Conservation (phyloP, 1,284 basidiomycete species). For the Cutaneotrichosporon sp. region DNA sequence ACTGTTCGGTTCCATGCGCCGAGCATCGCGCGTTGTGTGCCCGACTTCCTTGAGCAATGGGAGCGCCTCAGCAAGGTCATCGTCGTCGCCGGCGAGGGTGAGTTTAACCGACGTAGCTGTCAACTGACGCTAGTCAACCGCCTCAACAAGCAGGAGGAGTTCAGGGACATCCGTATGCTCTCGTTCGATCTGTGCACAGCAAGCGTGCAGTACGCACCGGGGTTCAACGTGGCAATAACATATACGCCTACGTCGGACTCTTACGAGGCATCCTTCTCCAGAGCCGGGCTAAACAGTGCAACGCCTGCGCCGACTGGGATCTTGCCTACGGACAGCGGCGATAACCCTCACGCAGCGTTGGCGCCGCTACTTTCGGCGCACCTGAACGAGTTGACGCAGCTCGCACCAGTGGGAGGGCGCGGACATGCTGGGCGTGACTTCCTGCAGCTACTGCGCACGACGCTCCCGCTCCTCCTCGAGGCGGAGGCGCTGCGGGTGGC, state of each 20-base stretch:
- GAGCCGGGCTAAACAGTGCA: constrained; percentile 1
- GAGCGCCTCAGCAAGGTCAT: constrained; percentile 86
- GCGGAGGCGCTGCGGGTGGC: constrained; percentile 23
- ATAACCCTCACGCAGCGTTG: constrained; percentile 41
- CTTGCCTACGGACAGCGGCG: neutral
- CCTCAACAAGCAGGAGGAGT: constrained; percentile 68
- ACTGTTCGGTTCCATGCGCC: constrained; percentile 82
- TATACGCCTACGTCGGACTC: constrained; percentile 46
- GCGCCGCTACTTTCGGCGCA: constrained; percentile 39
- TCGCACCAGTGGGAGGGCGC: neutral
- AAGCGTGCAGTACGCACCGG: constrained; percentile 68
- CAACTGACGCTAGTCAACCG: constrained; percentile 63
- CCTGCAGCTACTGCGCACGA: constrained; percentile 36
- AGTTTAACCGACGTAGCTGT: constrained; percentile 21
- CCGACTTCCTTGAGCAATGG: constrained; percentile 86
- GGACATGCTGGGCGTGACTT: constrained; percentile 34
- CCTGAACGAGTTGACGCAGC: constrained; percentile 42
- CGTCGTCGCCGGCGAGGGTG: constrained; percentile 82
- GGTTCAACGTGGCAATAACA: constrained; percentile 45
- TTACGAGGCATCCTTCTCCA: constrained; percentile 45
- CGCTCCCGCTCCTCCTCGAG: constrained; percentile 39
- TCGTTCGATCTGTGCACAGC: constrained; percentile 86
- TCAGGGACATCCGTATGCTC: constrained; percentile 70
- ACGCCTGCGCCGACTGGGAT: constrained; percentile 7
- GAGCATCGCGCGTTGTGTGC: constrained; percentile 79